Evolutionary conservation across 352 stramenopile genomes (phyloP), one percentile per base, ranked within the genome.

Genomic region (Globisporangium viniferum): DNA sequence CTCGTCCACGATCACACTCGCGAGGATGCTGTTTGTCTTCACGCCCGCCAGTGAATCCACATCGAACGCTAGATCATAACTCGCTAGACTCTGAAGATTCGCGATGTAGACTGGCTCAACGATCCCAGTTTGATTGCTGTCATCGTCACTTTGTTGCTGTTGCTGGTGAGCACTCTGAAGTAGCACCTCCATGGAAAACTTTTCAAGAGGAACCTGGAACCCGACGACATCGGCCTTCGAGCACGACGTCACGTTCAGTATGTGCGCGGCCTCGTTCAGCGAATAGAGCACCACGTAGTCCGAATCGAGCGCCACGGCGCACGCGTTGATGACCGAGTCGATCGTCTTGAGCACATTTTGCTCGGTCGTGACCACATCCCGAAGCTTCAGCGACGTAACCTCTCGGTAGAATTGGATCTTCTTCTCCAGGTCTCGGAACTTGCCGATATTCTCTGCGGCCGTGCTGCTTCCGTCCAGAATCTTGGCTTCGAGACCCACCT

Each of bases 361-460:
- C 67, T 89, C 79, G 0, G 72, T 81, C 15, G 64, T 57, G 5
- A 78, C 76, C 1, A 77, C 81, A 22, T 86, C 72, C 0, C 79
- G 80, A 54, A 85, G 71, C 56, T 84, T 86, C 27, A 92, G 48
- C 7, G 60, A 78, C 2, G 80, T 73, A 4, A 90, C 76, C 36
- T 84, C 73, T 35, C 78, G 79, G 57, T 89, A 92, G 62, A 92
- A 90, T 54, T 80, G 73, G 39, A 88, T 67, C 48, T 88, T 80
- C 29, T 76, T 62, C 57, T 88, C 77, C 39, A 82, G 46, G 44
- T 77, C 68, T 31, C 73, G 60, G 49, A 81, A 73, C 20, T 70
- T 71, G n/a, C 22, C 41, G n/a, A 82, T 41, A 31, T 81, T 75
- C 33, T 85, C 78, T 39, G 64, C 67, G 24, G 76, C 73, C 1